A percentile compares a stretch with the other conserved stretches of the same genome.
Conservation (phyloP, 306 rosid genomes). For the Dryas octopetala region DNA sequence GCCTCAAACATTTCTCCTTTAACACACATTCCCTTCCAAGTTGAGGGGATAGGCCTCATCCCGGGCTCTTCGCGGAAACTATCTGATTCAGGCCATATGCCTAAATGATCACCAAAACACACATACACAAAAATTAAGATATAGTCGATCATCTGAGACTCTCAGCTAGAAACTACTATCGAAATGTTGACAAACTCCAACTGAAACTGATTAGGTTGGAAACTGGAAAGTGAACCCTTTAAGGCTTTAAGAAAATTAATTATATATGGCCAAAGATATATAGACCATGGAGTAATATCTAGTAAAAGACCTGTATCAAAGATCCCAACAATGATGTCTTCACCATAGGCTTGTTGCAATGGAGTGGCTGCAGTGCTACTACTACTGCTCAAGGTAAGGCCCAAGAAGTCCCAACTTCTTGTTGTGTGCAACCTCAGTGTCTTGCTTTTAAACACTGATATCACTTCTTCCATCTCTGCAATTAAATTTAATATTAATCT, state of each 20-base stretch:
- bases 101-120: constrained; percentile 20
- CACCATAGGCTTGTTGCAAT: constrained; percentile 36
- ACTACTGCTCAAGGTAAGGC: constrained; percentile 33
- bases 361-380: constrained; percentile 1
- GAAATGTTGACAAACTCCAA: too few relatives aligned
- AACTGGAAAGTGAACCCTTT: too few relatives aligned
- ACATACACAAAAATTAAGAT: not conserved
- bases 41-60: constrained; percentile 41
- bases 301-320: constrained; percentile 48
- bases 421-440: constrained; percentile 45
- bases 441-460: constrained; percentile 53
- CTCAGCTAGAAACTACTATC: too few relatives aligned
- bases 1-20: constrained; percentile 46
- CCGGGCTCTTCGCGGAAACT: constrained; percentile 40
- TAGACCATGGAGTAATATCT: not conserved
- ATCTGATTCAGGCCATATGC: constrained; percentile 61
- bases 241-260: too few relatives aligned
- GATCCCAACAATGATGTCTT: constrained; percentile 44
- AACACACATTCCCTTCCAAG: constrained; percentile 51
- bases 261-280: not conserved
- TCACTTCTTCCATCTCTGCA: constrained; percentile 55
- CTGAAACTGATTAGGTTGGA: too few relatives aligned
- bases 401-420: constrained; percentile 65
- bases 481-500: not conserved
- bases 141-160: too few relatives aligned